Evolutionary conservation across 1,284 basidiomycete genomes (phyloP), one percentile per base, ranked within the genome.

Genomic region (Phylloboletellus chloephorus): DNA sequence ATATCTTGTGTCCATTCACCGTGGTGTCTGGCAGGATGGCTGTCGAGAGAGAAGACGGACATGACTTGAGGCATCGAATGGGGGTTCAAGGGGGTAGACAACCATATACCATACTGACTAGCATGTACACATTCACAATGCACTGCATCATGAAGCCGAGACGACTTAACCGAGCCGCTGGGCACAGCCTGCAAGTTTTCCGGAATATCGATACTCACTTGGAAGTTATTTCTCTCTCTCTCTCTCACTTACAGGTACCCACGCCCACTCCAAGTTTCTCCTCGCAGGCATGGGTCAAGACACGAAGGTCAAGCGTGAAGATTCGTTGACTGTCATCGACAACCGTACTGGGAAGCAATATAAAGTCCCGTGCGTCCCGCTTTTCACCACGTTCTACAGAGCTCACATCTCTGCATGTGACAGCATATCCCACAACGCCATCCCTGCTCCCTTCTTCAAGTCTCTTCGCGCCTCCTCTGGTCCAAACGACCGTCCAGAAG

Each of bases 271-370:
- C 12, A 7, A 15, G 16, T 31, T 30, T 23, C 19, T 21, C 10
- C n/a, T 25, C 24, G 16, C 20, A 30, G 5, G 13, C 2, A 61
- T 61, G 60, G 60, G 60, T 11, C 50, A 61, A 32, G 50, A 60
- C 20, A 41, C 48, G 19, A 60, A 43, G 26, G 8, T 28, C 17
- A 37, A 22, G 15, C 56, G 50, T 41, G 48, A 62, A 31, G 53
- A 78, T 46, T 71, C 68, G 47, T 69, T 92, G 40, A 82, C 81
- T 11, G 80, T 92, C 52, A 69, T 65, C 37, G 90, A 93, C 66
- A 88, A 93, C 61, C 78, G 89, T 39, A 93, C 90, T 3, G 87
- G 88, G 30, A 86, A 82, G 65, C 72, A 75, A 1, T 85, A 83
- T 65, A 74, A 67, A 25, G 71, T 92, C 38, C 82, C 82, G 86